A percentile compares a stretch with the other conserved stretches of the same genome.
Conservation (phyloP, 2,329 filamentous ascomycete species). For the Pestalotiopsis sp. region DNA sequence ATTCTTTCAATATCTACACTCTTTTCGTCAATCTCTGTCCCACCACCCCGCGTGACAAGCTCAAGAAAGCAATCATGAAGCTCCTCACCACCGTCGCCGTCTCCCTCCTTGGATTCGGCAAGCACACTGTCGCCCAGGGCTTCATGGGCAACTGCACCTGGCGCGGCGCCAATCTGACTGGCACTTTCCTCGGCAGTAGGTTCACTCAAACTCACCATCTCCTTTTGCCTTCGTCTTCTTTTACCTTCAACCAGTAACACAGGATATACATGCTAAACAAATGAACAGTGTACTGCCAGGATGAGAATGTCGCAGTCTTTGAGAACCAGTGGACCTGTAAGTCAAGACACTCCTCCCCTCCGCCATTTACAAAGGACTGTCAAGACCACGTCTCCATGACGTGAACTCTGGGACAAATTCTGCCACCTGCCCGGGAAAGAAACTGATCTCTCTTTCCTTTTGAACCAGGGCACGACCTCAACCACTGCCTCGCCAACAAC, state of each 20-base stretch:
- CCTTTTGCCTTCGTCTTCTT: background rate
- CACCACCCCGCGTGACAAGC: background rate
- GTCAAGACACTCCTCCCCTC: slow-evolving; percentile 5
- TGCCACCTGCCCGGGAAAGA: background rate
- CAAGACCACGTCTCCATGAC: background rate
- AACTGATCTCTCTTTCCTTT: slow-evolving; percentile 6
- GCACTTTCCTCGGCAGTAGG: slow-evolving; percentile 32
- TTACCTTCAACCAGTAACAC: too few relatives aligned
- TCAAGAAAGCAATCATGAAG: background rate
- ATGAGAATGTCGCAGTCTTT: slow-evolving; percentile 34
- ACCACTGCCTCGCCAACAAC: slow-evolving; percentile 31
- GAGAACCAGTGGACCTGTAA: slow-evolving; percentile 44
- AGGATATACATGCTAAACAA: background rate
- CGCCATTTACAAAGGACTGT: background rate
- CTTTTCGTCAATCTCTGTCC: background rate
- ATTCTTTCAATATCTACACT: background rate
- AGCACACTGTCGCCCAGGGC: slow-evolving; percentile 33
- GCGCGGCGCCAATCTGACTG: slow-evolving; percentile 34
- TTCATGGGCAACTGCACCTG: slow-evolving; percentile 39
- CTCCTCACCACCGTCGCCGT: slow-evolving; percentile 15
- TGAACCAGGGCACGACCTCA: slow-evolving; percentile 37
- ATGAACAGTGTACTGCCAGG: slow-evolving; percentile 39
- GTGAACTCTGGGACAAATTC: too few relatives aligned
- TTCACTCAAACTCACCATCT: background rate
- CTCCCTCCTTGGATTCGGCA: slow-evolving; percentile 18